Conservation (phyloP, 768 basidiomycete species). For the Kwoniella newhampshirensis region DNA sequence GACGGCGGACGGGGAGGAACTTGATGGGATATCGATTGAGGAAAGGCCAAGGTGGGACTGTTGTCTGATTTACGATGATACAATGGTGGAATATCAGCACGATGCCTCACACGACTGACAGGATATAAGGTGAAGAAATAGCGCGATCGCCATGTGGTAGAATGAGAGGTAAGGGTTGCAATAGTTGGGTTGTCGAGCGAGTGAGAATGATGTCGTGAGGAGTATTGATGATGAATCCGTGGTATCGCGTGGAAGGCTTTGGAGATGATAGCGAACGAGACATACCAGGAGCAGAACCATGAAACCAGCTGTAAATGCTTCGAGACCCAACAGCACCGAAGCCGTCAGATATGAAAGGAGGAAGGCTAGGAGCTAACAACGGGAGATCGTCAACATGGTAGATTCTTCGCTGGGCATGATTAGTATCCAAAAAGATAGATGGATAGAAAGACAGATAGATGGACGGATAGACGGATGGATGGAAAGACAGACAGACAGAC, state of each 20-base stretch:
- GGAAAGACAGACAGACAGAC: too few relatives aligned
- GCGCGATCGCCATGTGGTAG: too few relatives aligned
- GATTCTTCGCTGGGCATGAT: too few relatives aligned
- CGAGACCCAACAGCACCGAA: slow-evolving; percentile 39
- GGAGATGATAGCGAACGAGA: background rate
- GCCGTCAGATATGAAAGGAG: slow-evolving; percentile 27
- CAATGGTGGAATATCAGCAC: background rate
- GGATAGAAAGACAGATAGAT: too few relatives aligned
- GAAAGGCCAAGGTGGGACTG: slow-evolving; percentile 44
- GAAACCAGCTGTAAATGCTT: slow-evolving; percentile 38
- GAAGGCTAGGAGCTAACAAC: slow-evolving; percentile 33
- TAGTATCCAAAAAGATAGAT: too few relatives aligned
- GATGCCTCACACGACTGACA: background rate
- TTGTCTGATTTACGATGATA: slow-evolving; percentile 15
- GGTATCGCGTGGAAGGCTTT: too few relatives aligned
- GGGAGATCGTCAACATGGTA: too few relatives aligned
- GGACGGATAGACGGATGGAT: too few relatives aligned
- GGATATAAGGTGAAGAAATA: too few relatives aligned
- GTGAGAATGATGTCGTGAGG: background rate
- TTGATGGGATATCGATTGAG: slow-evolving; percentile 39
- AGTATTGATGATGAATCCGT: background rate
- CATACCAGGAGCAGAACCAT: slow-evolving; percentile 31
- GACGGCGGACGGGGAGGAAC: slow-evolving; percentile 33
- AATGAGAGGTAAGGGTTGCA: too few relatives aligned
- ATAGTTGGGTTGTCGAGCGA: too few relatives aligned